phyloP scores from a whole-genome alignment of 192 early-diverging fungal genomes.

The Linnemannia hyalina region DNA sequence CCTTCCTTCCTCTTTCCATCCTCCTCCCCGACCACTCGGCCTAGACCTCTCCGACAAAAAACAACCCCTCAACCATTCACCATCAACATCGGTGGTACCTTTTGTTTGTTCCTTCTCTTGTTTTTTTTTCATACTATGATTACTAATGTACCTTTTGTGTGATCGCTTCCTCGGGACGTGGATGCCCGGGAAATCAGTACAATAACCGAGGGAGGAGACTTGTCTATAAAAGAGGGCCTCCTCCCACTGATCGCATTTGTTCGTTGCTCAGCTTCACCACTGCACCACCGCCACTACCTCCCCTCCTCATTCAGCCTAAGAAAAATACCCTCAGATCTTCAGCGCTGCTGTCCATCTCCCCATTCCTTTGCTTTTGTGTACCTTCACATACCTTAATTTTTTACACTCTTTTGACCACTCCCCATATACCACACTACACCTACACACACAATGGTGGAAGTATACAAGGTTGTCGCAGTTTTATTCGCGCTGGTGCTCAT shows the following conservation, averaged over 20 bases:
- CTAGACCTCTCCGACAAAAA: not conserved
- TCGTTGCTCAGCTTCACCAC: not conserved
- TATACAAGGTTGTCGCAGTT: not conserved
- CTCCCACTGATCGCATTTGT: not conserved
- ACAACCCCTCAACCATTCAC: not conserved
- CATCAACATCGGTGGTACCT: not conserved
- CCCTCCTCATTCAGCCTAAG: not conserved
- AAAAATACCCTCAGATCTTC: not conserved
- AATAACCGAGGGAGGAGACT: not conserved
- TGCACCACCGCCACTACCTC: not conserved
- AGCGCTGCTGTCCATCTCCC: not conserved
- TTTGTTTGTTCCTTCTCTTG: not conserved
- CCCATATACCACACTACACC: not conserved
- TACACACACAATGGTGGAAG: not conserved
- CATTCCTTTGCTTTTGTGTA: not conserved
- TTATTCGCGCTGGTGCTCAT: not conserved
- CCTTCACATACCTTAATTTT: not conserved
- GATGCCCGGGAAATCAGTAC: not conserved
- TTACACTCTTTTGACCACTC: too few species aligned
- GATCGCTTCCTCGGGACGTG: not conserved
- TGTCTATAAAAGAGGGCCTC: not conserved
- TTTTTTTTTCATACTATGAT: not conserved
- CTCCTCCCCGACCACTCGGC: not conserved
- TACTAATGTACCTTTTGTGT: constrained; percentile 1
- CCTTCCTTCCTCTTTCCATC: not conserved